These are phyloP conservation scores for Podosphaera leucotricha DNA, from an alignment of 2,329 filamentous ascomycete species.

Conservation along the genomic window DNA sequence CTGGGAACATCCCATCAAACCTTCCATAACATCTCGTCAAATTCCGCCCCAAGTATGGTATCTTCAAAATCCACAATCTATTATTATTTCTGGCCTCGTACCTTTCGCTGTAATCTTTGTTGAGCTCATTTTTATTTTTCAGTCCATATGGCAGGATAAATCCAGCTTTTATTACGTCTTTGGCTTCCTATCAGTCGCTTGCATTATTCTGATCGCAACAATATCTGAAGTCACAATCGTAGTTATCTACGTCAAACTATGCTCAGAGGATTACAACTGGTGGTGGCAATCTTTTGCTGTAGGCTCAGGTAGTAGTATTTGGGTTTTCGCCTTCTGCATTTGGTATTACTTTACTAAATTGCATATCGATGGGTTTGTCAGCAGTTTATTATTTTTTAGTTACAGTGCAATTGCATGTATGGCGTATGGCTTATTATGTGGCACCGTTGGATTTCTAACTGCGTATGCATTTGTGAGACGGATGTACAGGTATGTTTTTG, in stretches of 20 bases:
- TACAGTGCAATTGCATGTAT: slow-evolving; percentile 65
- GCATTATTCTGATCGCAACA: slow-evolving; percentile 46
- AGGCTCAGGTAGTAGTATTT: slow-evolving; percentile 51
- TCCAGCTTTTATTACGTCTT: slow-evolving; percentile 84
- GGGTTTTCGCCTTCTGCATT: slow-evolving; percentile 62
- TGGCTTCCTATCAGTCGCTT: slow-evolving; percentile 58
- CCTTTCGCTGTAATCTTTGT: slow-evolving; percentile 79
- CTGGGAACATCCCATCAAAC: slow-evolving; percentile 68
- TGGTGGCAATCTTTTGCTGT: slow-evolving; percentile 78
- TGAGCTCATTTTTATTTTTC: slow-evolving; percentile 68
- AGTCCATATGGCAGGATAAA: slow-evolving; percentile 75
- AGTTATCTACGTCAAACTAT: slow-evolving; percentile 60
- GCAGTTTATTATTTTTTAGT: slow-evolving; percentile 59
- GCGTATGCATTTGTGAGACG: slow-evolving; percentile 64
- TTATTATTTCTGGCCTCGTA: slow-evolving; percentile 51
- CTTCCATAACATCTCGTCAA: slow-evolving; percentile 45
- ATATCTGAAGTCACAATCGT: slow-evolving; percentile 69
- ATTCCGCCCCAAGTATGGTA: slow-evolving; percentile 61
- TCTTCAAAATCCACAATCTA: slow-evolving; percentile 33
- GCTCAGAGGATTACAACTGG: slow-evolving; percentile 73
- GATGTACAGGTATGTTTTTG: slow-evolving; percentile 48
- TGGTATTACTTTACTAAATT: slow-evolving; percentile 70
- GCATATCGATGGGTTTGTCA: slow-evolving; percentile 59
- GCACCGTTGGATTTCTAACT: slow-evolving; percentile 64
- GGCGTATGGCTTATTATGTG: slow-evolving; percentile 59